Evolutionary conservation across 2,329 filamentous ascomycete genomes (phyloP).

Genomic region (Trichoderma aggressivum): DNA sequence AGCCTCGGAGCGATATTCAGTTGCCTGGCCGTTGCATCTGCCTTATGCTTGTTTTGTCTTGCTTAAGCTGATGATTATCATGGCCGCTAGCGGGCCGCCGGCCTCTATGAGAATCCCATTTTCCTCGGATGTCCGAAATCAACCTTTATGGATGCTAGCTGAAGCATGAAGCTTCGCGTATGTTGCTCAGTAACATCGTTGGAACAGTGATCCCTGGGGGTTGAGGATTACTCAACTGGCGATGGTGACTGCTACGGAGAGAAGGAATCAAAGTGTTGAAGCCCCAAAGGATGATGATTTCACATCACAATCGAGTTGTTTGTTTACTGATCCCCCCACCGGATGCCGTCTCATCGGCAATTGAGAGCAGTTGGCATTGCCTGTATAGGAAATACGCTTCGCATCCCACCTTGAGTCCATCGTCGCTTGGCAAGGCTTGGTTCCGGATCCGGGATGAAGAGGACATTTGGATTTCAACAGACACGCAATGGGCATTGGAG

Average conservation of each 20-base stretch:
- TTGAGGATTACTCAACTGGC: neutral
- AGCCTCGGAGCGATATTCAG: neutral
- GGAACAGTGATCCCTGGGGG: neutral
- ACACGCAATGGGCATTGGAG: neutral
- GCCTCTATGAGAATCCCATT: neutral
- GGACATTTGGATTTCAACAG: neutral
- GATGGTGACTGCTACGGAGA: neutral
- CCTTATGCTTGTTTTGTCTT: neutral
- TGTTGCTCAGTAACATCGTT: neutral
- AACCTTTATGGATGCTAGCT: neutral
- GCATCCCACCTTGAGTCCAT: neutral
- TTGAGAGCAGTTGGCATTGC: neutral
- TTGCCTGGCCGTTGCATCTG: neutral
- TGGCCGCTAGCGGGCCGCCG: slow-evolving; percentile 8
- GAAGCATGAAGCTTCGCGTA: neutral
- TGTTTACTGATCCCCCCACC: neutral
- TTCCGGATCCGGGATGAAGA: neutral
- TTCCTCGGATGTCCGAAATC: neutral
- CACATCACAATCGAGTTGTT: neutral
- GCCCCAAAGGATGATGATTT: neutral
- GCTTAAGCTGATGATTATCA: neutral
- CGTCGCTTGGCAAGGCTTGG: neutral
- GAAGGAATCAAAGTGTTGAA: slow-evolving; percentile 1
- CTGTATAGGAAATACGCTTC: neutral
- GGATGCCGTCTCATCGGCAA: neutral